Conservation (phyloP, 805 yeast genomes). For the Ogataea allantospora region DNA sequence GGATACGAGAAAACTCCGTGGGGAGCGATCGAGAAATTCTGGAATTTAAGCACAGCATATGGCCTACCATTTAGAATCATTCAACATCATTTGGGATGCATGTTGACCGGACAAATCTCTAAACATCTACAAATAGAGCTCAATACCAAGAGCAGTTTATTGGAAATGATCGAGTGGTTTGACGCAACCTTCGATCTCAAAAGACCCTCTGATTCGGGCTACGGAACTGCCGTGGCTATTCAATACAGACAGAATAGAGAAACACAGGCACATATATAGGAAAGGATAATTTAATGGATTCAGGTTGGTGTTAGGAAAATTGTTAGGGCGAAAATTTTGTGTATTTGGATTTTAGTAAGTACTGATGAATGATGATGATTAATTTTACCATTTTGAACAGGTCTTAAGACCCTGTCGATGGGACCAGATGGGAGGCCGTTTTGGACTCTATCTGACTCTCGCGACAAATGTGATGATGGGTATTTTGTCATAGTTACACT, state of each 20-base stretch:
- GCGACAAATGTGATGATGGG: slow-evolving; percentile 60
- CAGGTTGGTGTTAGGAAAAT: slow-evolving; percentile 3
- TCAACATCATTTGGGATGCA: slow-evolving; percentile 86
- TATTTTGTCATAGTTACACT: slow-evolving; percentile 87
- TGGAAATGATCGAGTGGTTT: slow-evolving; percentile 79
- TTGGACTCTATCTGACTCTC: slow-evolving; percentile 31
- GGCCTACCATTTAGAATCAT: slow-evolving; percentile 82
- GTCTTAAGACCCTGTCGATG: slow-evolving; percentile 17
- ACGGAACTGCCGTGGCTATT: slow-evolving; percentile 45
- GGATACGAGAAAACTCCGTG: slow-evolving; percentile 79
- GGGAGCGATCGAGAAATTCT: slow-evolving; percentile 82
- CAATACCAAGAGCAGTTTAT: slow-evolving; percentile 57
- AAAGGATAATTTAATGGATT: slow-evolving; percentile 1
- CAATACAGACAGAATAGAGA: slow-evolving; percentile 33
- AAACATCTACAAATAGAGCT: slow-evolving; percentile 54
- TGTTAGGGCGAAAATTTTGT: slow-evolving; percentile 5
- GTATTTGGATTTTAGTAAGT: slow-evolving; percentile 5
- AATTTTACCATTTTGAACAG: slow-evolving; percentile 35
- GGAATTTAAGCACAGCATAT: slow-evolving; percentile 73
- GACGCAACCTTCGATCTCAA: slow-evolving; percentile 66
- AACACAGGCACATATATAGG: slow-evolving; percentile 28
- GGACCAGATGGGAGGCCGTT: slow-evolving; percentile 27
- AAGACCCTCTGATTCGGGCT: slow-evolving; percentile 67
- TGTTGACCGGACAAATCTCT: slow-evolving; percentile 61
- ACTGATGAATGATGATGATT: slow-evolving; percentile 31